Conservation (phyloP, 2,329 filamentous ascomycete species). For the Chaetomiaceae sp. region DNA sequence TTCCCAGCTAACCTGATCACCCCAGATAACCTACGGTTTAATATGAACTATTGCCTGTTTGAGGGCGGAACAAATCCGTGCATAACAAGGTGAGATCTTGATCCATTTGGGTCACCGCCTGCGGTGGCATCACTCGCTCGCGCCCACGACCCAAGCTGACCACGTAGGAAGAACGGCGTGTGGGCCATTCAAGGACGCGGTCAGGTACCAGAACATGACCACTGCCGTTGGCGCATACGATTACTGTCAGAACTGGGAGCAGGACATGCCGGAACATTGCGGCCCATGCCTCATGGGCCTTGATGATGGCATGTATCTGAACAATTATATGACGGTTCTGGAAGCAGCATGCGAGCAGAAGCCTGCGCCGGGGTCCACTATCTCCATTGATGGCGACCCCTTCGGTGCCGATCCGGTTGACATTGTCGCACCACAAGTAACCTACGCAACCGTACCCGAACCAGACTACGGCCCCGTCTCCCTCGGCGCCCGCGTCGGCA, state of each 20-base stretch:
- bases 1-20: conserved; percentile 19
- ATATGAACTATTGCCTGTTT: conserved; percentile 52
- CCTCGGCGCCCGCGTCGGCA: conserved; percentile 54
- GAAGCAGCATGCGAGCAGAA: conserved; percentile 53
- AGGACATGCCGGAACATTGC: conserved; percentile 41
- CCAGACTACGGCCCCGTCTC: conserved; percentile 45
- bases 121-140: too few relatives aligned
- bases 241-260: conserved; percentile 50
- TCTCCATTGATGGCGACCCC: conserved; percentile 49
- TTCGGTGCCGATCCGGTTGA: conserved; percentile 48
- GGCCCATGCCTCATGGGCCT: conserved; percentile 41
- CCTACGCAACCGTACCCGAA: conserved; percentile 36
- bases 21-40: conserved; percentile 55
- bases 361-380: conserved; percentile 41
- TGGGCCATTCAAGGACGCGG: conserved; percentile 41
- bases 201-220: conserved; percentile 49
- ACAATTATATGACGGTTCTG: conserved; percentile 52
- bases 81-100: conserved; percentile 43
- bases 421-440: conserved; percentile 46
- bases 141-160: conserved; percentile 32
- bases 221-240: conserved; percentile 43
- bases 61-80: conserved; percentile 44
- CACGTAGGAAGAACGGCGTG: conserved; percentile 46
- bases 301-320: conserved; percentile 37
- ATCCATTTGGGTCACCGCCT: conserved; percentile 10